Conservation (phyloP, 148 eudicot species). For the Cornus controversa region DNA sequence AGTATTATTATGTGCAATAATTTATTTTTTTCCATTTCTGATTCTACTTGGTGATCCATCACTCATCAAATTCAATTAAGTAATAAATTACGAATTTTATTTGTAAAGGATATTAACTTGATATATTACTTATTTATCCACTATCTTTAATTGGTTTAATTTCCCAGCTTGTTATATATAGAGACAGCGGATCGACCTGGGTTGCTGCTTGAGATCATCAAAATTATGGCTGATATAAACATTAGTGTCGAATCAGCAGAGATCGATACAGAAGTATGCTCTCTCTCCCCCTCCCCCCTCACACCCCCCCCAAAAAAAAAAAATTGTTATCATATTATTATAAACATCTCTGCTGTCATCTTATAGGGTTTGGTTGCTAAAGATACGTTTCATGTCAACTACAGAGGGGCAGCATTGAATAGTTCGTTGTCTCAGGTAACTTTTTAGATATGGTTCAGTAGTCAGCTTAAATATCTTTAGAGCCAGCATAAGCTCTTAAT, state of each 20-base stretch:
- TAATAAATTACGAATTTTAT: too few relatives aligned
- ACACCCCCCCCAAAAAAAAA: background rate
- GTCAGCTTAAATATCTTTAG: background rate
- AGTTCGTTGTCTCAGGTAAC: conserved; percentile 81
- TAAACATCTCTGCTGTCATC: conserved; percentile 12
- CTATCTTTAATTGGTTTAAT: conserved; percentile 12
- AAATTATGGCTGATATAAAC: conserved; percentile 77
- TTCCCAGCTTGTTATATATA: conserved; percentile 73
- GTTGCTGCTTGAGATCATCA: conserved; percentile 74
- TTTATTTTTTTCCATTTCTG: background rate
- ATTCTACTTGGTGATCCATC: background rate
- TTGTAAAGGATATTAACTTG: background rate
- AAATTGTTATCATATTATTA: background rate
- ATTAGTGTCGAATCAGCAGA: conserved; percentile 87
- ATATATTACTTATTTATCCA: background rate
- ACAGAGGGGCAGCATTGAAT: conserved; percentile 77
- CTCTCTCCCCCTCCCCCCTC: conserved; percentile 10
- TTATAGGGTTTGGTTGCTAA: conserved; percentile 92
- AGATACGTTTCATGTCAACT: conserved; percentile 93
- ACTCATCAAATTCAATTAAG: background rate
- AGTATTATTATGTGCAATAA: background rate
- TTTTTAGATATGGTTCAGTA: background rate
- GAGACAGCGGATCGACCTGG: conserved; percentile 97
- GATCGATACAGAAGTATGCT: conserved; percentile 82
- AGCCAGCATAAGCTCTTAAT: background rate